These are phyloP conservation scores for Penicillium bovifimosum DNA, from an alignment of 495 filamentous ascomycete genomes.

Conservation along the genomic window DNA sequence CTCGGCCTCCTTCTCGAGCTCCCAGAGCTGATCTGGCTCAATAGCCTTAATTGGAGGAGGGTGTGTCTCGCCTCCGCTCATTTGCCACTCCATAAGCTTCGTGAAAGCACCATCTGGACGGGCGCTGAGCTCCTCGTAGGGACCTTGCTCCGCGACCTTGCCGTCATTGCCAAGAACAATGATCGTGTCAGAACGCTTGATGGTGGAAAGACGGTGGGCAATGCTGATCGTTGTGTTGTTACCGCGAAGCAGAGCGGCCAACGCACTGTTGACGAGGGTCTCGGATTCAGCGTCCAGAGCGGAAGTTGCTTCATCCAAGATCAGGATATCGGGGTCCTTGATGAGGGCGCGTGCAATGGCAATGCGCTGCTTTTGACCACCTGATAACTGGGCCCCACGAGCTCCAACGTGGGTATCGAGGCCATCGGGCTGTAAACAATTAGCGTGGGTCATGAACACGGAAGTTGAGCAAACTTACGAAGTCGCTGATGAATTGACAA, in stretches of 20 bases:
- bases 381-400: constrained; percentile 87
- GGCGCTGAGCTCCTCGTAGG: constrained; percentile 67
- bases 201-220: constrained; percentile 89
- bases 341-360: constrained; percentile 92
- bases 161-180: constrained; percentile 83
- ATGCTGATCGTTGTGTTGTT: constrained; percentile 96
- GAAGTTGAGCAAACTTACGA: constrained; percentile 46
- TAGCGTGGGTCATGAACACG: constrained; percentile 9
- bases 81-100: constrained; percentile 98
- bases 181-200: constrained; percentile 89
- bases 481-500: constrained; percentile 92
- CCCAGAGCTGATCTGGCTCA: constrained; percentile 32
- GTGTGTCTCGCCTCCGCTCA: constrained; percentile 69
- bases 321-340: constrained; percentile 93
- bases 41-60: constrained; percentile 21
- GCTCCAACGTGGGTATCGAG: constrained; percentile 92
- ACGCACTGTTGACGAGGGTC: constrained; percentile 86
- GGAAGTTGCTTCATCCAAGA: constrained; percentile 90
- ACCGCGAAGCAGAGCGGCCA: constrained; percentile 71
- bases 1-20: constrained; percentile 31
- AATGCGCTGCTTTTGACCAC: constrained; percentile 96
- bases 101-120: constrained; percentile 77
- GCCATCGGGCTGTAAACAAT: constrained; percentile 62
- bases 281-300: constrained; percentile 97
- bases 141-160: constrained; percentile 82